phyloP scores from a whole-genome alignment of 495 filamentous ascomycete genomes.

The Penicillium canescens region DNA sequence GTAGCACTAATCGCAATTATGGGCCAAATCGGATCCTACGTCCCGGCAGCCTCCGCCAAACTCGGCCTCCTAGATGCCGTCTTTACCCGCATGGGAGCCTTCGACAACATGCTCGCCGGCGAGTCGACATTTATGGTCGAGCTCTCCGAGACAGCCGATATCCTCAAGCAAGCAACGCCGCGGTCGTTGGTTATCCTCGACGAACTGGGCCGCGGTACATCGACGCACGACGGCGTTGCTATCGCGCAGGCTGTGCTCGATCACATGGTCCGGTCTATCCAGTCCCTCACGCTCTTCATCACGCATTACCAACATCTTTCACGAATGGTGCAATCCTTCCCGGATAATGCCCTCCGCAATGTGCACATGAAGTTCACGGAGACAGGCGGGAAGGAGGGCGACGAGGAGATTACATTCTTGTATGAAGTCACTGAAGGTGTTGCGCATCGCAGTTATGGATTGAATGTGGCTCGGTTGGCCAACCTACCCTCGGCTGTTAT shows the following conservation, averaged over 20 bases:
- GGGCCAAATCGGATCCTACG: conserved; percentile 92
- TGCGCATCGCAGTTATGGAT: conserved; percentile 88
- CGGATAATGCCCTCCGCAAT: conserved; percentile 61
- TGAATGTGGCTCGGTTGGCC: conserved; percentile 90
- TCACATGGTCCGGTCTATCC: conserved; percentile 71
- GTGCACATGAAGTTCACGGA: conserved; percentile 85
- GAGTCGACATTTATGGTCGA: conserved; percentile 99
- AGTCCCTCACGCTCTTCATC: conserved; percentile 86
- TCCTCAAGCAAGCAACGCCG: conserved; percentile 82
- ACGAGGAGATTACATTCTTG: conserved; percentile 72
- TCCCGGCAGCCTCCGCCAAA: conserved; percentile 72
- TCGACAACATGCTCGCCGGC: conserved; percentile 93
- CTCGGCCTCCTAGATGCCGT: conserved; percentile 89
- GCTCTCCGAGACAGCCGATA: conserved; percentile 85
- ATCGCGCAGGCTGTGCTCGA: conserved; percentile 92
- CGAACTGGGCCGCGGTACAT: conserved; percentile 89
- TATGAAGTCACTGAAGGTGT: conserved; percentile 85
- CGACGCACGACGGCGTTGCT: conserved; percentile 92
- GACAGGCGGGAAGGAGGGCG: conserved; percentile 30
- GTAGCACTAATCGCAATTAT: conserved; percentile 91
- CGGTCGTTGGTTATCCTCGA: conserved; percentile 88
- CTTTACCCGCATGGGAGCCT: conserved; percentile 94
- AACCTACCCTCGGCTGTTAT: conserved; percentile 74
- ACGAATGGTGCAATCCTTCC: conserved; percentile 65
- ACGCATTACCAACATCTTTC: conserved; percentile 94